These are phyloP conservation scores for Medicago ruthenica DNA, from an alignment of 306 rosid genomes.

Conservation along the genomic window DNA sequence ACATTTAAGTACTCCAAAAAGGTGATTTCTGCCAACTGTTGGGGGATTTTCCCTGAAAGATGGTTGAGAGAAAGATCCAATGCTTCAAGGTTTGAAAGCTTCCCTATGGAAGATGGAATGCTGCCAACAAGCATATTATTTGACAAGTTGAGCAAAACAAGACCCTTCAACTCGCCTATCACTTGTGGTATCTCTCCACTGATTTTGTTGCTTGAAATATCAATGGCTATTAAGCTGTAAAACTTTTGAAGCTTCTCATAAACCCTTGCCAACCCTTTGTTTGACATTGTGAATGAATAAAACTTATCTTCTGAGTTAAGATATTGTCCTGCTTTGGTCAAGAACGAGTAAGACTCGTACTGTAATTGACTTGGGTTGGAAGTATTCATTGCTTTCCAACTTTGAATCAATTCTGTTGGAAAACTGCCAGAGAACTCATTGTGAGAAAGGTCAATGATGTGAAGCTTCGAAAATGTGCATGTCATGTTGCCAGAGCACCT, in stretches of 20 bases:
- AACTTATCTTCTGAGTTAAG: no score
- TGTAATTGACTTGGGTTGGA: not conserved
- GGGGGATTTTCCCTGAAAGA: conserved; percentile 39
- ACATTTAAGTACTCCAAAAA: conserved; percentile 39
- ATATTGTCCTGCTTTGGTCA: no score
- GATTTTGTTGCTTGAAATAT: conserved; percentile 45
- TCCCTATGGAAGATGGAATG: conserved; percentile 43
- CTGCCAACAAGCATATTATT: conserved; percentile 36
- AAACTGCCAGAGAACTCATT: conserved; percentile 35
- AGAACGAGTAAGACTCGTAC: not conserved
- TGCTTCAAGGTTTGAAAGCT: conserved; percentile 40
- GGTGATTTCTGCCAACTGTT: conserved; percentile 28
- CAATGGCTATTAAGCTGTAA: conserved; percentile 27
- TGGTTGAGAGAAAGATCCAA: conserved; percentile 42
- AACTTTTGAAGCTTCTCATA: not conserved
- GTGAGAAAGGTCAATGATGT: conserved; percentile 44
- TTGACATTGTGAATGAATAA: conserved; percentile 10
- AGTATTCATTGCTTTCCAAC: conserved; percentile 29
- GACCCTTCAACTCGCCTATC: conserved; percentile 23
- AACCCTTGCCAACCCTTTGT: conserved; percentile 27
- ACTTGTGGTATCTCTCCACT: conserved; percentile 34
- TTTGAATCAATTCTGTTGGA: not conserved
- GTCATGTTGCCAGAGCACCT: not conserved
- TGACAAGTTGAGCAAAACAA: conserved; percentile 39
- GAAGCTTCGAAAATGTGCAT: conserved; percentile 36